These are phyloP conservation scores for Phyllosticta citribraziliensis DNA, from an alignment of 2,329 filamentous ascomycete species.

Conservation along the genomic window DNA sequence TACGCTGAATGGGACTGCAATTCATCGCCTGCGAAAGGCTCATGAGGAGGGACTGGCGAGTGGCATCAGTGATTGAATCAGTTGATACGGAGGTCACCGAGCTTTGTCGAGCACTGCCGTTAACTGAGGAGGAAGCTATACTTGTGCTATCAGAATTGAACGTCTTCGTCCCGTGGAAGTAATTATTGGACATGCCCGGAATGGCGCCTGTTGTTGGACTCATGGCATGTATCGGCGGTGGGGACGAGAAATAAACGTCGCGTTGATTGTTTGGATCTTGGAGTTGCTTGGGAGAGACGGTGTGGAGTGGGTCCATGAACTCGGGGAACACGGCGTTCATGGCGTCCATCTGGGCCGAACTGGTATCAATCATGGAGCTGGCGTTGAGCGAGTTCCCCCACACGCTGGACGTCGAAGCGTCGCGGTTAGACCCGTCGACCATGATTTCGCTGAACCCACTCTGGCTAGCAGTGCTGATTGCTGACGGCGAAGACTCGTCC, in stretches of 20 bases:
- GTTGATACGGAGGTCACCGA: conserved; percentile 52
- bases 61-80: conserved; percentile 57
- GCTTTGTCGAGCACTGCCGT: conserved; percentile 54
- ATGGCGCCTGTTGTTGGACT: conserved; percentile 52
- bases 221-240: conserved; percentile 64
- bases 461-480: conserved; percentile 89
- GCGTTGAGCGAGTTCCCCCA: conserved; percentile 46
- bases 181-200: conserved; percentile 51
- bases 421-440: conserved; percentile 57
- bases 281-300: conserved; percentile 67
- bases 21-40: conserved; percentile 51
- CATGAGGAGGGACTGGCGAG: conserved; percentile 51
- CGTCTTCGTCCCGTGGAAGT: conserved; percentile 56
- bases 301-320: conserved; percentile 47
- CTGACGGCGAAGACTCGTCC: conserved; percentile 89
- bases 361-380: conserved; percentile 54
- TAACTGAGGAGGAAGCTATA: conserved; percentile 57
- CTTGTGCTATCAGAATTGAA: conserved; percentile 58
- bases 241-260: conserved; percentile 70
- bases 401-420: conserved; percentile 23
- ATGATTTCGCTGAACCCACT: conserved; percentile 86
- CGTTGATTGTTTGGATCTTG: conserved; percentile 56
- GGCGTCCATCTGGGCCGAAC: conserved; percentile 66
- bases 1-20: conserved; percentile 43
- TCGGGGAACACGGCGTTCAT: conserved; percentile 67